These are phyloP conservation scores for Beta macrorhiza DNA, from an alignment of 179 eudicot genomes.

Conservation along the genomic window DNA sequence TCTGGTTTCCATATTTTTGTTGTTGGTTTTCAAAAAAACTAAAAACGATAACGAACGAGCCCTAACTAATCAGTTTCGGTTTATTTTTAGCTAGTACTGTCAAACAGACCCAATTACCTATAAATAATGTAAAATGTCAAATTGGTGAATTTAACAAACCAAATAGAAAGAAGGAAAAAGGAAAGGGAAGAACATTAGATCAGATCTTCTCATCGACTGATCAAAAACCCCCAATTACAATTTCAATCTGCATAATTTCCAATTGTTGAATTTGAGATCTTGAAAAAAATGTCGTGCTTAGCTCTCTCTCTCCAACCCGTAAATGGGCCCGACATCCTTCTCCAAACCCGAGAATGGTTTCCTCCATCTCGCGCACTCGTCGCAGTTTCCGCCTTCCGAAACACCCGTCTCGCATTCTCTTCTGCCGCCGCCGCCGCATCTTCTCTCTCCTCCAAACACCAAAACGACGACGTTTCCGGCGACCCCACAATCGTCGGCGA, in stretches of 20 bases:
- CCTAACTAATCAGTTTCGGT: no score
- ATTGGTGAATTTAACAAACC: no score
- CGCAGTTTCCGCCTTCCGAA: conserved; percentile 73
- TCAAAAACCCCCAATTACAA: not conserved
- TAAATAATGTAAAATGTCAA: no score
- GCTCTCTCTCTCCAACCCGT: conserved; percentile 87
- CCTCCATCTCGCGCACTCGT: conserved; percentile 87
- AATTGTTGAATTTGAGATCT: not conserved
- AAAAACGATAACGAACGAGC: no score
- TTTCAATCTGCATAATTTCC: not conserved
- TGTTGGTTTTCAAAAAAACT: no score
- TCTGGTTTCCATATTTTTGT: no score
- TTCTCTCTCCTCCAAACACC: conserved; percentile 24
- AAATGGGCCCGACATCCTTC: conserved; percentile 77
- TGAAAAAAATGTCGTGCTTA: conserved; percentile 64
- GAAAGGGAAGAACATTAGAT: not conserved
- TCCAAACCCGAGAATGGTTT: conserved; percentile 97
- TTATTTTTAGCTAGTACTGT: no score
- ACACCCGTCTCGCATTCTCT: conserved; percentile 66
- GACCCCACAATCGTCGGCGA: conserved; percentile 65
- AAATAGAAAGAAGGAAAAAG: not conserved
- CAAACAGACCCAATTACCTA: no score
- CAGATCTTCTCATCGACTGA: not conserved
- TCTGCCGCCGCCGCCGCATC: conserved; percentile 33
- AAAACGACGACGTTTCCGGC: conserved; percentile 35